phyloP scores from a whole-genome alignment of 495 filamentous ascomycete genomes.

The Hypoxylon intermedium region DNA sequence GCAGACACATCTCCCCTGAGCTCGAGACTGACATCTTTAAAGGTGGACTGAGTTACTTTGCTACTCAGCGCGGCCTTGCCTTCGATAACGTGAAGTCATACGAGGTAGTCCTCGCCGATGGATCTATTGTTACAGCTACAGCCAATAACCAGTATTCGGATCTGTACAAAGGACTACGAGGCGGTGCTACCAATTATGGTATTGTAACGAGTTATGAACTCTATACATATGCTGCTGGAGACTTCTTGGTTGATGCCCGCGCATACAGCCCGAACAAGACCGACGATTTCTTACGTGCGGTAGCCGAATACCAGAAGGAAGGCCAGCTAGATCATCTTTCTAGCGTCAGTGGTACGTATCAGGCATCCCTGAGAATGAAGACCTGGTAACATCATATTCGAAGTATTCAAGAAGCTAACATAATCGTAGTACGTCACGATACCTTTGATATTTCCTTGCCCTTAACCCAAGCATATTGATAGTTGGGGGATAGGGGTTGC shows the following conservation, averaged over 20 bases:
- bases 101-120: conserved; percentile 64
- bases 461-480: not conserved
- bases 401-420: conserved; percentile 9
- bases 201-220: conserved; percentile 57
- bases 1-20: conserved; percentile 15
- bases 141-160: conserved; percentile 43
- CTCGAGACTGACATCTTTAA: conserved; percentile 3
- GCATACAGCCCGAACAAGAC: conserved; percentile 29
- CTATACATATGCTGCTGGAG: conserved; percentile 46
- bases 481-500: not conserved
- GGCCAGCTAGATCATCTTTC: conserved; percentile 22
- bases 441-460: not conserved
- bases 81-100: conserved; percentile 60
- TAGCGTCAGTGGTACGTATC: conserved; percentile 31
- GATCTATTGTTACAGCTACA: conserved; percentile 59
- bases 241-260: conserved; percentile 37
- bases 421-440: conserved; percentile 20
- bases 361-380: not conserved
- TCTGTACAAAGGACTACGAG: conserved; percentile 52
- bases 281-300: conserved; percentile 23
- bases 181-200: conserved; percentile 56
- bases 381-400: not conserved
- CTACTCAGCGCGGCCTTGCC: conserved; percentile 61
- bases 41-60: conserved; percentile 56
- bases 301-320: conserved; percentile 32